Percentiles rank a stretch among this genome's conserved stretches.
Conservation (phyloP, 2,329 filamentous ascomycete species). For the Fusarium irregulare region DNA sequence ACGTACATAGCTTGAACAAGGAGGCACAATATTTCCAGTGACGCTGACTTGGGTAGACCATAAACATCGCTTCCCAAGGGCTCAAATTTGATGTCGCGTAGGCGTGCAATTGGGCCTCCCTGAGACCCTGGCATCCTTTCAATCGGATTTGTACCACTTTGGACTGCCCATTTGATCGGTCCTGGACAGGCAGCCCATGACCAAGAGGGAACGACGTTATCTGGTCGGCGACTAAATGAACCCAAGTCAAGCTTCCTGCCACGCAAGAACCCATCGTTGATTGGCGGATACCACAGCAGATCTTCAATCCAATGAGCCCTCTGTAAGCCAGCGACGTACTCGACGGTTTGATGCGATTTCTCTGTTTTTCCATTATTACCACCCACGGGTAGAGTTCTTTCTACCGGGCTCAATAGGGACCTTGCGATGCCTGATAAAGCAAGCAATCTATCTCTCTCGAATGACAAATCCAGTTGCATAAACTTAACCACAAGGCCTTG, state of each 20-base stretch:
- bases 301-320: neutral
- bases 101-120: neutral
- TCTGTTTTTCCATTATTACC: too few relatives aligned
- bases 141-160: too few relatives aligned
- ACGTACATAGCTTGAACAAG: neutral
- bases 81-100: neutral
- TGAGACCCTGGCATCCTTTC: too few relatives aligned
- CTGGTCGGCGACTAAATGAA: neutral
- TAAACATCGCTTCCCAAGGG: neutral
- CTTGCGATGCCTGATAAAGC: neutral
- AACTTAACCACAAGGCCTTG: neutral
- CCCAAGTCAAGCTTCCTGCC: too few relatives aligned
- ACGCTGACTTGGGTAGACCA: neutral
- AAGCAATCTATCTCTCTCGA: neutral
- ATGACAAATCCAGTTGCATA: neutral
- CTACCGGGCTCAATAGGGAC: neutral
- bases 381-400: neutral
- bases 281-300: neutral
- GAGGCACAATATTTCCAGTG: neutral
- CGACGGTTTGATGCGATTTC: too few relatives aligned
- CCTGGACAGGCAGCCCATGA: neutral
- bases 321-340: neutral
- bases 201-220: neutral
- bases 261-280: too few relatives aligned
- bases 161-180: neutral